Evolutionary conservation across 129 eudicot genomes (phyloP).

Genomic region (Flaveria bidentis): DNA sequence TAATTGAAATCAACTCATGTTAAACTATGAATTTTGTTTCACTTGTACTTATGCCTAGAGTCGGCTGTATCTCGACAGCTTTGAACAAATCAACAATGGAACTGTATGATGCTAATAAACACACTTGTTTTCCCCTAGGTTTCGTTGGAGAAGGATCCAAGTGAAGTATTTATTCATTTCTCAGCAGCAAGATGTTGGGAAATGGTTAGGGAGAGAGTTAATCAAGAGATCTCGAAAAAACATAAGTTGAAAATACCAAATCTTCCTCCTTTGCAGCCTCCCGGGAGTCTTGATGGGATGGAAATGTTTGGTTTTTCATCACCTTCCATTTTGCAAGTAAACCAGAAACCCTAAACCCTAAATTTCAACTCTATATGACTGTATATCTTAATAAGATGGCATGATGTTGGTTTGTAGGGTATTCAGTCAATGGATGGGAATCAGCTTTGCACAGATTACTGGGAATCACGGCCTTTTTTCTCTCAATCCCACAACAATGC

Average conservation of each 20-base stretch:
- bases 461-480: conserved; percentile 71
- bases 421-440: conserved; percentile 64
- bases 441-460: conserved; percentile 59
- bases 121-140: conserved; percentile 47
- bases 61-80: conserved; percentile 6
- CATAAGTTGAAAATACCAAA: conserved; percentile 65
- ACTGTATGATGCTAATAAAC: not conserved
- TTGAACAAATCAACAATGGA: not conserved
- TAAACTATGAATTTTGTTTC: not conserved
- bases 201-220: conserved; percentile 86
- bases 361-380: not conserved
- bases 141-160: conserved; percentile 63
- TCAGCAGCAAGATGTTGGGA: conserved; percentile 93
- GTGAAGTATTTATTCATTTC: conserved; percentile 72
- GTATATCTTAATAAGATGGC: conserved; percentile 18
- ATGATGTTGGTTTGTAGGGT: conserved; percentile 42
- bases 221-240: conserved; percentile 69
- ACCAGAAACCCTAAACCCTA: not conserved
- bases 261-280: conserved; percentile 97
- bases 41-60: not conserved
- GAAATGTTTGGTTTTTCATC: conserved; percentile 97
- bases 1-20: conserved; percentile 24
- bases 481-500: conserved; percentile 38
- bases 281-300: conserved; percentile 92
- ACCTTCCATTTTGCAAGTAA: conserved; percentile 86